phyloP scores from a whole-genome alignment of 148 eudicot genomes.

The Bassia scoparia region DNA sequence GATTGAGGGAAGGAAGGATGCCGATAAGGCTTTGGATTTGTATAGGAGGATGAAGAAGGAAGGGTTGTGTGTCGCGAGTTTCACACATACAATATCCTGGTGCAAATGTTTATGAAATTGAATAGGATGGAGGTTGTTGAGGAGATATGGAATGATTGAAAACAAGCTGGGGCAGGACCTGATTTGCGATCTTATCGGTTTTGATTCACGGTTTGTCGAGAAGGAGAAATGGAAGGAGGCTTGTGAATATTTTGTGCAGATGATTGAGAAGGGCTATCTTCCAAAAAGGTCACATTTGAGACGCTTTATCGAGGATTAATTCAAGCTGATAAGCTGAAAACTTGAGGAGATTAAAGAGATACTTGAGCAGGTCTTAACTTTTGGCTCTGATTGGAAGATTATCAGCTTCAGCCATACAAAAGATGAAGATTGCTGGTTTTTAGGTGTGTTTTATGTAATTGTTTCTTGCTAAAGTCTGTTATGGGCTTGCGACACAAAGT shows the following conservation, averaged over 20 bases:
- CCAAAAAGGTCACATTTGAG: conserved; percentile 89
- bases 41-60: conserved; percentile 73
- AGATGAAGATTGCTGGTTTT: conserved; percentile 38
- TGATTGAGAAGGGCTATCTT: conserved; percentile 88
- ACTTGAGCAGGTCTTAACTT: conserved; percentile 78
- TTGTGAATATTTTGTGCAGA: conserved; percentile 74
- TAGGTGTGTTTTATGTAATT: conserved; percentile 8
- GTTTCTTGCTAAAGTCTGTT: background rate
- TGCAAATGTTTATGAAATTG: conserved; percentile 65
- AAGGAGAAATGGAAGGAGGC: conserved; percentile 78
- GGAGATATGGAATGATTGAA: conserved; percentile 87
- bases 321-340: conserved; percentile 78
- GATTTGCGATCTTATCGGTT: conserved; percentile 79
- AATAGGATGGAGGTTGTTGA: conserved; percentile 51
- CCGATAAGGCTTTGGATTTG: conserved; percentile 61
- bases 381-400: conserved; percentile 75
- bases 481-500: conserved; percentile 6
- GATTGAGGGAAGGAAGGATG: conserved; percentile 78
- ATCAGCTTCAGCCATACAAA: conserved; percentile 74
- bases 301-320: conserved; percentile 75
- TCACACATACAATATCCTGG: conserved; percentile 65
- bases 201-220: conserved; percentile 79
- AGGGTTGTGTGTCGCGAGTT: conserved; percentile 45
- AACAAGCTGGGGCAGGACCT: conserved; percentile 57
- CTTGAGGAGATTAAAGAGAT: conserved; percentile 92